Base-by-base conservation (phyloP, 1,284 basidiomycete species). In the Coniophora puteana region DNA sequence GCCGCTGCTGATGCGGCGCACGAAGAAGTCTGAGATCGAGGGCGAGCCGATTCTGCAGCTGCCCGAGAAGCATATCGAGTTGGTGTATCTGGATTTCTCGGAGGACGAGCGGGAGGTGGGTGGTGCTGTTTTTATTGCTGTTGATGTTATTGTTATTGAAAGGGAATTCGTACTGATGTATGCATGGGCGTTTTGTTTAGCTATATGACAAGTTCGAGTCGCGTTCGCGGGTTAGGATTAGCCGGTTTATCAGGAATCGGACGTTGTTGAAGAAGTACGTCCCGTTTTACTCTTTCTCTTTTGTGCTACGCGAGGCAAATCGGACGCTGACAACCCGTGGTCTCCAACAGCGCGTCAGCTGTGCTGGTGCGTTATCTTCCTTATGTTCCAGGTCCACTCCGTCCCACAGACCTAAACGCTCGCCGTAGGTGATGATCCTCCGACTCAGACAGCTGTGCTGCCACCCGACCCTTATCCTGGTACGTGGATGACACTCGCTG, bases 381-480 rank as follows among this genome's bases (percentile, higher is more conserved):
- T 16, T 13, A 12, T 10, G 27, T 30, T 24, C 12, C 17, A 3
- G 30, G 41, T 25, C 50, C 23, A 40, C 27, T n/a, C n/a, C n/a
- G n/a, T n/a, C n/a, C n/a, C n/a, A n/a, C n/a, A n/a, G n/a, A 12
- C 21, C n/a, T 18, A 13, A 43, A 34, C 40, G 23, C 24, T 27
- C 36, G 16, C 32, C 36, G 18, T 44, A 78, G 70, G 77, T 78
- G 20, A 68, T 83, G 71, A 79, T 84, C 28, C 65, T 84, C 17
- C 77, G 82, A n/a, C 57, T 85, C 33, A 70, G 82, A 4, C 82
- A 85, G 51, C 61, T 82, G 0, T 83, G 80, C 51, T 76, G 76
- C 43, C 82, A 84, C 51, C 82, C 82, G 0, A 62, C 78, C 45
- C 71, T 84, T 5, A 77, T 80, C 38, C 61, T 83, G 31, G 80